Evolutionary conservation across 2,329 filamentous ascomycete genomes (phyloP), one percentile per base, ranked within the genome.

Genomic region (Ilyonectria destructans): DNA sequence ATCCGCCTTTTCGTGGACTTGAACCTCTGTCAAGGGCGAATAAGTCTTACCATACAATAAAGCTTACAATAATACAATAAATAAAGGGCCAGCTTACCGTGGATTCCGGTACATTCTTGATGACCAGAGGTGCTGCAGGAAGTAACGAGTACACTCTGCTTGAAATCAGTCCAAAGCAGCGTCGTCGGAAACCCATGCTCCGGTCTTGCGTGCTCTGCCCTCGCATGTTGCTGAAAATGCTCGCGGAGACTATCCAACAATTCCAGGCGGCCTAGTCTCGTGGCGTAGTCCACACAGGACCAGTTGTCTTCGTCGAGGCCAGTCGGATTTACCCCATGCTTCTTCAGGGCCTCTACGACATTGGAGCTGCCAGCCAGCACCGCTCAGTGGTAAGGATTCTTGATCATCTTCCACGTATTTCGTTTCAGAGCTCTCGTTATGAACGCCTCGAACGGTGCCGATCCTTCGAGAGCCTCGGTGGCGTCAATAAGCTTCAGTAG

Each of bases 251-350:
- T 52, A 40, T 43, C 35, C 46, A 52, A 52, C 15, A 52, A 51
- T 33, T 43, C 46, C 13, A 29, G n/a, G 46, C 58, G 31, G 58
- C 43, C 58, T 49, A 52, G 26, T 49, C 46, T 49, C 15, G 9
- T 59, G 56, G 35, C 35, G 45, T 61, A 61, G 58, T 61, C 58
- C 31, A 61, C 31, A 43, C 33, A 61, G n/a, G 58, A 52, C 58
- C 46, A 61, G 45, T 52, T 43, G 58, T 61, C 58, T 61, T 52
- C 19, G 15, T 61, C 29, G 29, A 52, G 48, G 29, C 46, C 31
- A 40, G 23, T 52, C 29, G 46, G 23, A 17, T 52, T 43, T 40
- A 49, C 48, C n/a, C 31, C 46, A 35, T 52, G 46, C 46, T 52
- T 35, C 46, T 52, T 61, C 31, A 61, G 58, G 31, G 35, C 21